Percentiles rank a stretch among this genome's conserved stretches.
phyloP scores from a whole-genome alignment of 2,329 filamentous ascomycete species.

The Cordyceps fumosorosea region DNA sequence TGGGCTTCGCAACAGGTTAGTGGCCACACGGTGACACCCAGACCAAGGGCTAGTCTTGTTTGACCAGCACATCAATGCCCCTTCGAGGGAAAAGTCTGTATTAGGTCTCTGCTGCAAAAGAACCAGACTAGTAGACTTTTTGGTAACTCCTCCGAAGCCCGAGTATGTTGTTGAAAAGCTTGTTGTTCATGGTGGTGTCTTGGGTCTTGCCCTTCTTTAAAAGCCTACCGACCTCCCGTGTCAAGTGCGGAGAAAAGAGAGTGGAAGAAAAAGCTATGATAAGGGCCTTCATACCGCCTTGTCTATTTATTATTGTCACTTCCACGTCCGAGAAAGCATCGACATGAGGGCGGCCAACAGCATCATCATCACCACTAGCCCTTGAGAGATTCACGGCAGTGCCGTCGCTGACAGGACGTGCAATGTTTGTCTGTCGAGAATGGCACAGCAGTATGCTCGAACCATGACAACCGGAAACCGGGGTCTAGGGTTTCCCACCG shows the following conservation, averaged over 20 bases:
- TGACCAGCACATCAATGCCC: background rate
- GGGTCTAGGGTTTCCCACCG: slow-evolving; percentile 22
- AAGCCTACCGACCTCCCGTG: background rate
- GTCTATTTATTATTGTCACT: too few relatives aligned
- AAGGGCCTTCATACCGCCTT: background rate
- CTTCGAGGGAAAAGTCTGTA: background rate
- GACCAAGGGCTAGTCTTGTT: background rate
- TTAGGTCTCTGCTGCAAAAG: background rate
- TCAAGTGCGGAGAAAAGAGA: background rate
- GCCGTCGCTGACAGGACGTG: background rate
- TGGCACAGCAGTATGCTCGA: background rate
- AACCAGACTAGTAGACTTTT: slow-evolving; percentile 4
- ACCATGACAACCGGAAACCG: slow-evolving; percentile 1
- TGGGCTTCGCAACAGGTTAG: background rate
- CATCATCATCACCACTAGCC: background rate
- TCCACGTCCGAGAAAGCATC: background rate
- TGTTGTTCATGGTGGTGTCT: background rate
- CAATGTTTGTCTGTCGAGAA: background rate
- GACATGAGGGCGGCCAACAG: background rate
- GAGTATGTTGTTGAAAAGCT: background rate
- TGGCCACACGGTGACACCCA: background rate
- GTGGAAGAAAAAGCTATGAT: background rate
- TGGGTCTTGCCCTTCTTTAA: background rate
- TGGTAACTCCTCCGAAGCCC: background rate
- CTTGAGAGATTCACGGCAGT: background rate